Conservation (phyloP, 495 filamentous ascomycete species). For the Penicillium paradoxum region DNA sequence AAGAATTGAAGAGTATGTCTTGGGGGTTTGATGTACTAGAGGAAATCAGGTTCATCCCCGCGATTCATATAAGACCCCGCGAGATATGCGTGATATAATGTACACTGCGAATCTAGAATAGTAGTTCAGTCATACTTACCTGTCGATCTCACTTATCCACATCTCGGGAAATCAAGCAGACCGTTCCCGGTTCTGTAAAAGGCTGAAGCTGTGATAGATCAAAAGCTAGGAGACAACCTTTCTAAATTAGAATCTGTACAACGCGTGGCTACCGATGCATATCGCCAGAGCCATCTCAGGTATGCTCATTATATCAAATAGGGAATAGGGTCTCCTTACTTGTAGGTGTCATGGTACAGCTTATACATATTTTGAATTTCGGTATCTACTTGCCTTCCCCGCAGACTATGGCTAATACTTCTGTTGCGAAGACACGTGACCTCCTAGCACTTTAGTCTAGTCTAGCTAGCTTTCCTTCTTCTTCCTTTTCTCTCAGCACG, state of each 20-base stretch:
- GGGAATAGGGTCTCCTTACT: neutral
- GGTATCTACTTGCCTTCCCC: neutral
- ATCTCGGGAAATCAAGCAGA: neutral
- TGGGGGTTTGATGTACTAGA: constrained; percentile 3
- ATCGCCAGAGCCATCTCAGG: constrained; percentile 1
- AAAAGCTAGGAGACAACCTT: neutral
- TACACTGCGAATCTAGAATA: neutral
- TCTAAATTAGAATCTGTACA: constrained; percentile 6
- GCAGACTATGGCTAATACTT: neutral
- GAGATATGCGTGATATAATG: neutral
- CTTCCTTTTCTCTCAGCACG: too few relatives aligned
- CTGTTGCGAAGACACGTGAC: too few relatives aligned
- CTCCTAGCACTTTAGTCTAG: too few relatives aligned
- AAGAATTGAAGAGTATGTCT: constrained; percentile 5
- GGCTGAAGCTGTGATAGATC: neutral
- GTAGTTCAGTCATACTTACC: neutral
- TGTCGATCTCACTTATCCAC: neutral
- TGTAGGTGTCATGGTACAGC: neutral
- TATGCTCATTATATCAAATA: neutral
- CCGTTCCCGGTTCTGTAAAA: neutral
- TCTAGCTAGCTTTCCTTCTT: too few relatives aligned
- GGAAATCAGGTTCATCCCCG: neutral
- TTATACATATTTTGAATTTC: neutral
- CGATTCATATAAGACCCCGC: neutral
- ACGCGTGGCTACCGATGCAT: constrained; percentile 11